A percentile compares a stretch with the other conserved stretches of the same genome.
Conservation (phyloP, 139 green algal species). For the Chlorella sorokiniana region DNA sequence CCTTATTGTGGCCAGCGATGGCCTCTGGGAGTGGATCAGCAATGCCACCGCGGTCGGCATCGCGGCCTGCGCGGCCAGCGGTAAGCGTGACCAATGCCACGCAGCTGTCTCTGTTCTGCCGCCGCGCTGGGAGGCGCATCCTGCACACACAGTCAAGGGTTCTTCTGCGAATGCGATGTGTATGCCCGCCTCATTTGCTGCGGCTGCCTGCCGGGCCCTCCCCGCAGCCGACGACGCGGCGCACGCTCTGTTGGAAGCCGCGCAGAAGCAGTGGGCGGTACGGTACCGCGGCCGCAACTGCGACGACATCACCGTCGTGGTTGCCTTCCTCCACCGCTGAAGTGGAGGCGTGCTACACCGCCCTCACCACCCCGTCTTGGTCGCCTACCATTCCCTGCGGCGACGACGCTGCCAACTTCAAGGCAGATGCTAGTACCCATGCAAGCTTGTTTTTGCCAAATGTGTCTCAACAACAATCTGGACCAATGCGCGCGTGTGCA, state of each 20-base stretch:
- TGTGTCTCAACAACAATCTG: too few species aligned
- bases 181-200: neutral
- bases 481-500: too few species aligned
- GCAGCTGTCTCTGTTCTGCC: neutral
- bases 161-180: neutral
- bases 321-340: conserved; percentile 41
- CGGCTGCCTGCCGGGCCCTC: neutral
- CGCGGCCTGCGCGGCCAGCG: conserved; percentile 12
- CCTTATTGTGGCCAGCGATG: conserved; percentile 50
- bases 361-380: too few species aligned
- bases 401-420: too few species aligned
- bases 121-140: neutral
- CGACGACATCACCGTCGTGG: conserved; percentile 54
- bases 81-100: neutral
- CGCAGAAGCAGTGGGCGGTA: conserved; percentile 48
- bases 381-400: too few species aligned
- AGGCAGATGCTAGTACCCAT: too few species aligned
- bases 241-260: conserved; percentile 35
- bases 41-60: conserved; percentile 46
- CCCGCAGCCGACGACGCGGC: conserved; percentile 41
- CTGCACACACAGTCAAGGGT: neutral
- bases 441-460: too few species aligned
- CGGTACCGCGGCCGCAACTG: conserved; percentile 46
- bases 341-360: too few species aligned
- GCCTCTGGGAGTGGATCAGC: conserved; percentile 54